These are phyloP conservation scores for Cucurbitaria berberidis DNA, from an alignment of 2,329 filamentous ascomycete species.

Conservation along the genomic window DNA sequence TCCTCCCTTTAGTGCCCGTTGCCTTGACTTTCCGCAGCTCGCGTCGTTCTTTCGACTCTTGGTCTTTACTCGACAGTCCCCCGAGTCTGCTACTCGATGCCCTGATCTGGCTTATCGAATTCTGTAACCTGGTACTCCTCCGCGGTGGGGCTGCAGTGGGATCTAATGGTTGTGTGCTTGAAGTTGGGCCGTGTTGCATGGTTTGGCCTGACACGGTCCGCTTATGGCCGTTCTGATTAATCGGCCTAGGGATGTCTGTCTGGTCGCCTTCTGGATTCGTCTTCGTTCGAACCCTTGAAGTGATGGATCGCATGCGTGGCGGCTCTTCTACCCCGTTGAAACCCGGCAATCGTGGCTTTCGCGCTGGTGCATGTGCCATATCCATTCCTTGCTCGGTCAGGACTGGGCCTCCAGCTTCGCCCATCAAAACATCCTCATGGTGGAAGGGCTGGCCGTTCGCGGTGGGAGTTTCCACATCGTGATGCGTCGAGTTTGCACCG, in stretches of 20 bases:
- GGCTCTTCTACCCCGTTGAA: constrained; percentile 45
- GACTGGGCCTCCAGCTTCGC: constrained; percentile 43
- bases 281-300: constrained; percentile 48
- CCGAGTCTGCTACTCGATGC: constrained; percentile 69
- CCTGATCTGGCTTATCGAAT: constrained; percentile 63
- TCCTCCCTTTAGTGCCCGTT: constrained; percentile 69
- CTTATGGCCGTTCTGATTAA: constrained; percentile 70
- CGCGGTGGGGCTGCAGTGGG: constrained; percentile 53
- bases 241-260: constrained; percentile 44
- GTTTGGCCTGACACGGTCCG: constrained; percentile 88
- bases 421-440: constrained; percentile 55
- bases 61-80: constrained; percentile 56
- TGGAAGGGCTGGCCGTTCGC: constrained; percentile 47
- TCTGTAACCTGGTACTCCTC: constrained; percentile 53
- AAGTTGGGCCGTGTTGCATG: constrained; percentile 42
- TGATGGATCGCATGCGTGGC: constrained; percentile 49
- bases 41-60: constrained; percentile 67
- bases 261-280: constrained; percentile 50
- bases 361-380: constrained; percentile 56
- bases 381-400: constrained; percentile 45
- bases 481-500: constrained; percentile 17
- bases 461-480: constrained; percentile 56
- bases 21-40: constrained; percentile 86
- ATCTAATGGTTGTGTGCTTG: constrained; percentile 36
- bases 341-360: constrained; percentile 48